These are phyloP conservation scores for Arabidopsis lyrata DNA, from an alignment of 441 rosid genomes.

Conservation along the genomic window DNA sequence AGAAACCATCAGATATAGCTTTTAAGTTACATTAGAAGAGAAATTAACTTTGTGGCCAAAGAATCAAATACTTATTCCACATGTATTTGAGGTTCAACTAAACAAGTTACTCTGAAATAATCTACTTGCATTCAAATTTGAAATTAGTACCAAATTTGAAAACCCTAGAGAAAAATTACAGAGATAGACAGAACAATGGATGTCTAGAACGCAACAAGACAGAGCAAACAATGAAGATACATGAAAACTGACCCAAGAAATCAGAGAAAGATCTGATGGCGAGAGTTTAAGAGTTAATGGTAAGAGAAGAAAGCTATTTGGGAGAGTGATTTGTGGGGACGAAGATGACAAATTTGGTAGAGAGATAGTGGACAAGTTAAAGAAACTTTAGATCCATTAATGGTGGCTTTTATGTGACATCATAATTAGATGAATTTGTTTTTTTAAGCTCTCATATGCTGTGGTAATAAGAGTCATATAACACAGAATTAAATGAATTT, in stretches of 20 bases:
- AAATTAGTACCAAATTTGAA: neutral
- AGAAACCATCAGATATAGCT: neutral
- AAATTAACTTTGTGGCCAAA: neutral
- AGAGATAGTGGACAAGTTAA: neutral
- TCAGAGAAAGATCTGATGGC: slow-evolving; percentile 4
- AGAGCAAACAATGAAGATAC: neutral
- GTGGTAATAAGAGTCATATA: no score
- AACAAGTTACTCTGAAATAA: neutral
- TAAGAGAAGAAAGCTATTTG: slow-evolving; percentile 1
- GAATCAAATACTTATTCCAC: neutral
- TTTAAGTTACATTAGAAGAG: slow-evolving; percentile 5
- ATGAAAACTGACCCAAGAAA: slow-evolving; percentile 1
- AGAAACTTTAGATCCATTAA: neutral
- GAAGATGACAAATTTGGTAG: slow-evolving; percentile 1
- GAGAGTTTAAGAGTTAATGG: neutral
- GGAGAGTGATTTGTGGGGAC: slow-evolving; percentile 10
- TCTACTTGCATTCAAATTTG: no score
- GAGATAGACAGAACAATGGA: neutral
- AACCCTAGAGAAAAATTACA: neutral
- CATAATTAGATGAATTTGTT: neutral
- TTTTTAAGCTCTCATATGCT: neutral
- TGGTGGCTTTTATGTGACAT: slow-evolving; percentile 17
- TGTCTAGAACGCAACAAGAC: neutral
- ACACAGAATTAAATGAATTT: no score
- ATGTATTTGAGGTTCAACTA: neutral